These are phyloP conservation scores for Colletotrichum spaethianum DNA, from an alignment of 2,329 filamentous ascomycete genomes.

Conservation along the genomic window DNA sequence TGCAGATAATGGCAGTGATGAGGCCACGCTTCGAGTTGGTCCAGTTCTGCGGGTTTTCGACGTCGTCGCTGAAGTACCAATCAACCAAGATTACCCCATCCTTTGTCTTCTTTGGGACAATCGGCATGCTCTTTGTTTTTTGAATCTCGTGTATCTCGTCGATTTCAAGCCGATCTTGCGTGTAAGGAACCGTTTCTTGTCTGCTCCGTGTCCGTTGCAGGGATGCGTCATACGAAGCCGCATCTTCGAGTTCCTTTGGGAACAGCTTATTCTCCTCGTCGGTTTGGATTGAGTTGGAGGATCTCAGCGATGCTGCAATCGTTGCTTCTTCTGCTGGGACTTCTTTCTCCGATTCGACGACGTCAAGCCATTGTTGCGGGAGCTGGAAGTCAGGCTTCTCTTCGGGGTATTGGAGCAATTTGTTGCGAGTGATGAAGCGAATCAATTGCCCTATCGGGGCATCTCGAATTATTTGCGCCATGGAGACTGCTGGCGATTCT, in stretches of 20 bases:
- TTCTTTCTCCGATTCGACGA: conserved; percentile 50
- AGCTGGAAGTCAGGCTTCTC: conserved; percentile 69
- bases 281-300: conserved; percentile 31
- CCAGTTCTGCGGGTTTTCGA: conserved; percentile 71
- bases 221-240: conserved; percentile 25
- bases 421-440: conserved; percentile 67
- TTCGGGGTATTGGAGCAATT: conserved; percentile 71
- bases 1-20: conserved; percentile 61
- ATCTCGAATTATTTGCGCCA: conserved; percentile 61
- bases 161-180: conserved; percentile 52
- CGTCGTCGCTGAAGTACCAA: conserved; percentile 69
- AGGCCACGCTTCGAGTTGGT: conserved; percentile 56
- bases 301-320: conserved; percentile 5
- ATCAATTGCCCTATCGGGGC: conserved; percentile 72
- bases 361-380: conserved; percentile 57
- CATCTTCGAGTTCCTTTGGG: conserved; percentile 24
- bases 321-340: conserved; percentile 11
- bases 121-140: conserved; percentile 62
- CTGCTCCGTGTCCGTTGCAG: conserved; percentile 27
- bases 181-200: conserved; percentile 44
- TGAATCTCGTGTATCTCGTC: conserved; percentile 56
- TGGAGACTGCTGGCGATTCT: background rate
- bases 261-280: conserved; percentile 21
- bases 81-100: conserved; percentile 68
- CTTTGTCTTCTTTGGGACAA: conserved; percentile 63